Base-by-base conservation (phyloP, 2,329 filamentous ascomycete species). In the Hypoxylon sp. region DNA sequence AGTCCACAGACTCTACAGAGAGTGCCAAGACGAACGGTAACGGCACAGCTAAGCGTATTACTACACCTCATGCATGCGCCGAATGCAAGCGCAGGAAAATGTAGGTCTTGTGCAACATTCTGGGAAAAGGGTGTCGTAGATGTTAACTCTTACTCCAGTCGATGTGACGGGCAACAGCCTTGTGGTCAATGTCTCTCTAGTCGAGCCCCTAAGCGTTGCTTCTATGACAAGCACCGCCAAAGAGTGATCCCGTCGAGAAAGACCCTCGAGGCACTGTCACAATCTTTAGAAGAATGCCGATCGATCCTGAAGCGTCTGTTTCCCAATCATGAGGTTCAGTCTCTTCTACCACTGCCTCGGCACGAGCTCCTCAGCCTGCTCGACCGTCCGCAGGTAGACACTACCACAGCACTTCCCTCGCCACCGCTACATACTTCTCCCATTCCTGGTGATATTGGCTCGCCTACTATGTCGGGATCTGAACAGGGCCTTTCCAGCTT, bases 171-270 rank as follows among this genome's bases (percentile, higher is more conserved):
- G 60, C 88, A 91, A 72, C 91, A 93, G 76, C 93, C 93, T 10
- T 96, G 93, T 77, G 91, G 92, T 39, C 92, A 94, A 77, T 96
- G 93, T 78, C 87, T 92, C 64, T 94, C 92, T 79, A 94, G 93
- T 77, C 89, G 93, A 63, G 92, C 92, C 69, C 91, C 92, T 3
- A 92, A 94, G 78, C 85, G 89, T 60, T 95, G 93, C 77, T 90
- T 91, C 74, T 95, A 95, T 79, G 91, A 93, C 72, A 94, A 94
- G 80, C 92, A 94, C 70, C 87, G 92, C 14, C 91, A 93, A 78
- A 84, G 91, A 67, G 88, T 93, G 9, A 90, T 93, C 64, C 92
- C 92, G 0, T 94, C 92, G 8, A 87, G 91, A 79, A 94, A 93
- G 74, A 88, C 87, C 5, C 83, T 89, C 48, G 88, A 91, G 74